Percentiles rank a stretch among this genome's conserved stretches.
Conservation (phyloP, 2,329 filamentous ascomycete genomes). For the Penicillium sp. region DNA sequence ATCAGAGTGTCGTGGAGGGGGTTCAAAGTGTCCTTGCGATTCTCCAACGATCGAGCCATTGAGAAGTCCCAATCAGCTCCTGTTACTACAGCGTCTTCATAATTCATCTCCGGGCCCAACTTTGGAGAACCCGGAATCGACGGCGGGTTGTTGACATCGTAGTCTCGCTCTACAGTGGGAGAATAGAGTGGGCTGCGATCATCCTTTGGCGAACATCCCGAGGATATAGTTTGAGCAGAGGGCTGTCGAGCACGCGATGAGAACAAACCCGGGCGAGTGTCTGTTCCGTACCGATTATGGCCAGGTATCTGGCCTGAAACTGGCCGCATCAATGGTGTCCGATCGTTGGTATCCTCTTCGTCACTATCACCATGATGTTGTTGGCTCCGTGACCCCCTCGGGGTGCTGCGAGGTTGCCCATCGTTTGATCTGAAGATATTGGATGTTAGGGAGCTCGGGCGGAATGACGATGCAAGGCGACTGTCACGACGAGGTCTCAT, state of each 20-base stretch:
- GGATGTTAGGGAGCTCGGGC: constrained; percentile 32
- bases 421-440: constrained; percentile 47
- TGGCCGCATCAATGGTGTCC: constrained; percentile 53
- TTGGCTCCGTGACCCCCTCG: constrained; percentile 29
- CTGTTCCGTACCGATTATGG: constrained; percentile 35
- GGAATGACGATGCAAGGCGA: constrained; percentile 39
- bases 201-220: constrained; percentile 29
- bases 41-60: constrained; percentile 36
- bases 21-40: constrained; percentile 30
- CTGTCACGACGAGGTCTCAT: constrained; percentile 63
- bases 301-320: constrained; percentile 33
- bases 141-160: constrained; percentile 65
- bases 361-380: constrained; percentile 29
- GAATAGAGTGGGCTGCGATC: constrained; percentile 23
- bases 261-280: constrained; percentile 27
- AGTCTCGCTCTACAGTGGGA: constrained; percentile 39
- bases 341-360: constrained; percentile 45
- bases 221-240: constrained; percentile 29
- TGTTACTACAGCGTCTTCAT: constrained; percentile 53
- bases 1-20: constrained; percentile 43
- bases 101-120: constrained; percentile 50
- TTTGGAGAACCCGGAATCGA: constrained; percentile 60
- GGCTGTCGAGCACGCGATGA: constrained; percentile 24
- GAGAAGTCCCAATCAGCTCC: constrained; percentile 43
- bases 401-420: constrained; percentile 29